A percentile compares a stretch with the other conserved stretches of the same genome.
Conservation (phyloP, 495 filamentous ascomycete species). For the Penicillium ochrochloron region DNA sequence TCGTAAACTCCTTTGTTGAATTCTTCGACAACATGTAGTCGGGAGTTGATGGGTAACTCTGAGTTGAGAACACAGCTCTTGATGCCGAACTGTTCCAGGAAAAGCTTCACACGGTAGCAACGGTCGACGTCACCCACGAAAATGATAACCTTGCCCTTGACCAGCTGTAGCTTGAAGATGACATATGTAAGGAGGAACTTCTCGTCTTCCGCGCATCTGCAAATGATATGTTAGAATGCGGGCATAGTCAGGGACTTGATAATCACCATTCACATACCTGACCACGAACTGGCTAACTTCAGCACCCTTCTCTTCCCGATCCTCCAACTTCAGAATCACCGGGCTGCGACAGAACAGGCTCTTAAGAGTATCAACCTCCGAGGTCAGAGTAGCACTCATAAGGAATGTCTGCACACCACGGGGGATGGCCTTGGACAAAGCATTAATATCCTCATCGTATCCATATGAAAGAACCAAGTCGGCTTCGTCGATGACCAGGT, state of each 20-base stretch:
- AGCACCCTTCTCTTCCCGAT: conserved; percentile 69
- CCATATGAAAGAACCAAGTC: conserved; percentile 95
- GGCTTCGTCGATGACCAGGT: conserved; percentile 93
- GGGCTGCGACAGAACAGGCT: conserved; percentile 85
- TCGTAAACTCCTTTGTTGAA: conserved; percentile 97
- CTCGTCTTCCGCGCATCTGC: conserved; percentile 88
- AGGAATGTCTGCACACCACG: conserved; percentile 87
- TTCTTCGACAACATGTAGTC: conserved; percentile 93
- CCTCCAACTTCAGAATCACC: conserved; percentile 74
- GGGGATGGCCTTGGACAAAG: conserved; percentile 73
- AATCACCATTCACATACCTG: conserved; percentile 45
- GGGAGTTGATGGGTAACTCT: conserved; percentile 88
- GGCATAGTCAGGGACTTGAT: neutral
- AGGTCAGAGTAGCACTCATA: conserved; percentile 89
- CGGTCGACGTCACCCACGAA: conserved; percentile 94
- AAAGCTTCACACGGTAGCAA: conserved; percentile 92
- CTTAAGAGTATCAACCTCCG: conserved; percentile 85
- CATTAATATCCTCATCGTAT: conserved; percentile 87
- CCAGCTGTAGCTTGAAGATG: conserved; percentile 90
- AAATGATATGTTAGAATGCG: conserved; percentile 17
- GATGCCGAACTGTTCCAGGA: conserved; percentile 95
- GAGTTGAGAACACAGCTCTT: conserved; percentile 94
- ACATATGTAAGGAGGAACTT: conserved; percentile 94
- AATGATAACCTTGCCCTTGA: conserved; percentile 93
- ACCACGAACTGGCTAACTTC: conserved; percentile 86